These are phyloP conservation scores for Russula earlei DNA, from an alignment of 768 basidiomycete genomes.

Conservation along the genomic window DNA sequence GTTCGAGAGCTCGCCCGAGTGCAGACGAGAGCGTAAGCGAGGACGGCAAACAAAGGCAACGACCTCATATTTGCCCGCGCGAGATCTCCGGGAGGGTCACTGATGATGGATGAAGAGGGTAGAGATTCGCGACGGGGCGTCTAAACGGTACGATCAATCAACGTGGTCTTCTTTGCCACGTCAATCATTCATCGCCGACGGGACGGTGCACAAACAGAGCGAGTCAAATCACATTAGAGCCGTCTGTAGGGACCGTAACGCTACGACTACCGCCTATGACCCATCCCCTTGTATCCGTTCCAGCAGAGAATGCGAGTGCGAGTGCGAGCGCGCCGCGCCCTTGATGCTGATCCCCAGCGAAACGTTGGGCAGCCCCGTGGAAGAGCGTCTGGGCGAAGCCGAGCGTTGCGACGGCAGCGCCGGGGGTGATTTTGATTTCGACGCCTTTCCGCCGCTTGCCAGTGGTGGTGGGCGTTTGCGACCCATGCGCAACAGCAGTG, in stretches of 20 bases:
- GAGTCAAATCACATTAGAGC: background rate
- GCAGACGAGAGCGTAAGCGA: background rate
- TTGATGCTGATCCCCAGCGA: slow-evolving; percentile 15
- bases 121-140: too few species aligned
- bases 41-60: background rate
- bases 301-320: slow-evolving; percentile 10
- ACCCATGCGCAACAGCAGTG: slow-evolving; percentile 10
- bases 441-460: background rate
- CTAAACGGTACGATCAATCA: too few species aligned
- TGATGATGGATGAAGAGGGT: too few species aligned
- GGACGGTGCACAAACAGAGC: background rate
- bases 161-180: background rate
- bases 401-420: background rate
- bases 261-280: too few species aligned
- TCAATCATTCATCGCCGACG: background rate
- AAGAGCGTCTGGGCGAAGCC: background rate
- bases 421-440: background rate
- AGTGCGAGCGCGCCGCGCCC: slow-evolving; percentile 13
- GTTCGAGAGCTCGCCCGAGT: background rate
- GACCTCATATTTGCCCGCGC: background rate
- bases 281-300: slow-evolving; percentile 15
- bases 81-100: too few species aligned
- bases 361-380: background rate
- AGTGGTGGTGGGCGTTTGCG: background rate
- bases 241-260: background rate